phyloP scores from a whole-genome alignment of 192 early-diverging fungal genomes.

The Polychytrium aggregatum region DNA sequence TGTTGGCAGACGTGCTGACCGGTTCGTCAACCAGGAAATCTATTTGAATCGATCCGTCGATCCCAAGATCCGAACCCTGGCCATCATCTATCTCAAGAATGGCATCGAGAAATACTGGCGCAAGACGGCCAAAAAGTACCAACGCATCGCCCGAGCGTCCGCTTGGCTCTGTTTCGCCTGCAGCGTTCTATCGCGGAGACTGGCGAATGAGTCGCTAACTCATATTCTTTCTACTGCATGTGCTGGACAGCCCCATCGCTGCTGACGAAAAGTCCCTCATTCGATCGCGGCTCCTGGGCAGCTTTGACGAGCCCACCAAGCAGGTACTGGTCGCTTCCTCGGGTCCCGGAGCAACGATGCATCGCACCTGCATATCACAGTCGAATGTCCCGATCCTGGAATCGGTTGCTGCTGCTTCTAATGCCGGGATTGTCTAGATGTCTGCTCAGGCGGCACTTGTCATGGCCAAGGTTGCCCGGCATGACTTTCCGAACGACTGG shows the following conservation, averaged over 20 bases:
- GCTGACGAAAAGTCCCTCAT: constrained; percentile 64
- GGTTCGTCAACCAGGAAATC: constrained; percentile 43
- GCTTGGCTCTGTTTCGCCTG: too few relatives aligned
- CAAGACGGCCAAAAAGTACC: constrained; percentile 55
- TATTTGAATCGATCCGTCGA: constrained; percentile 58
- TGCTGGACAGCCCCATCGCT: constrained; percentile 39
- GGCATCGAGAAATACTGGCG: constrained; percentile 87
- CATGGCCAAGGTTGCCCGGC: constrained; percentile 68
- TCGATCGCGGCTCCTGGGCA: constrained; percentile 44
- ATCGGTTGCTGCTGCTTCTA: too few relatives aligned
- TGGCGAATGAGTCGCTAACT: too few relatives aligned
- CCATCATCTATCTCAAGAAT: constrained; percentile 78
- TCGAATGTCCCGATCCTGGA: too few relatives aligned
- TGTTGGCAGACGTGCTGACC: not conserved
- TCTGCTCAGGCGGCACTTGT: constrained; percentile 66
- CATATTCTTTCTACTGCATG: not conserved
- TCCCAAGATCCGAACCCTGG: constrained; percentile 56
- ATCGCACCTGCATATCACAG: not conserved
- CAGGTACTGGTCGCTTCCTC: constrained; percentile 29
- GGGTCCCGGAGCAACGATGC: not conserved
- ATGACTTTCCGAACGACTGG: constrained; percentile 85
- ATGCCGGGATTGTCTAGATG: constrained; percentile 38
- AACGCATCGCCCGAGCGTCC: too few relatives aligned
- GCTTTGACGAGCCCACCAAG: constrained; percentile 58
- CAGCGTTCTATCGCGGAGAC: too few relatives aligned